Base-by-base conservation (phyloP, 2,329 filamentous ascomycete genomes). In the Cladobotryum mycophilum region DNA sequence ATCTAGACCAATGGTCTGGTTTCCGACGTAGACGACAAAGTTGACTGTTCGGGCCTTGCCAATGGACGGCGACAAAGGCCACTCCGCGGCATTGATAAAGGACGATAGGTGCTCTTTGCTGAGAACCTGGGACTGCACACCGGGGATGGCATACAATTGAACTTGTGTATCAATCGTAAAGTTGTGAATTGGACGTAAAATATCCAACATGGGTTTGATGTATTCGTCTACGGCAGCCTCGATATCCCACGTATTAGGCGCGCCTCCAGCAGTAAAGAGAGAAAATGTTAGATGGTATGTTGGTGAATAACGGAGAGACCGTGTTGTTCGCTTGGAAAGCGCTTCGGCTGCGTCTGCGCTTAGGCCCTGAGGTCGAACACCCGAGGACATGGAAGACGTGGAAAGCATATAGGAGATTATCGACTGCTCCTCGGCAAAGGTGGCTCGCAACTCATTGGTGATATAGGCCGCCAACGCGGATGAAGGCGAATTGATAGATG, bases 271-370 rank as follows among this genome's bases (percentile, higher is more conserved):
- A 0, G 89, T 93, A 65, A 99, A 97, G 3, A 99, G 76, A 0
- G 93, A 99, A 64, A 99, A 96, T 0, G 91, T 96, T 25, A 99
- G 75, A 64, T 99, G 93, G 65, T 97, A 99, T 0, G 89, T 95
- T 13, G 91, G 84, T 4, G 93, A 86, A 65, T 96, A 95, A 65
- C 92, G 95, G 62, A 97, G 80, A 1, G 90, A 89, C 46, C 90
- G 80, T 2, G 88, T 93, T 35, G 88, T 88, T 54, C 90, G 86
- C 78, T 76, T 86, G 60, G 70, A 79, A 59, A 82, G 74, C 1
- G 77, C 73, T 38, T 81, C 80, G 20, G 76, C 72, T 1, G 76
- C 70, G 33, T 81, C 75, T 34, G 76, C 71, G 1, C 73, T 70
- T 37, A 80, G 58, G 5, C 71, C 71, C 52, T 74, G 71, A 3